Evolutionary conservation across 345 rosid species (phyloP), one percentile per base, ranked within the genome.

Genomic region (Camelina neglecta): DNA sequence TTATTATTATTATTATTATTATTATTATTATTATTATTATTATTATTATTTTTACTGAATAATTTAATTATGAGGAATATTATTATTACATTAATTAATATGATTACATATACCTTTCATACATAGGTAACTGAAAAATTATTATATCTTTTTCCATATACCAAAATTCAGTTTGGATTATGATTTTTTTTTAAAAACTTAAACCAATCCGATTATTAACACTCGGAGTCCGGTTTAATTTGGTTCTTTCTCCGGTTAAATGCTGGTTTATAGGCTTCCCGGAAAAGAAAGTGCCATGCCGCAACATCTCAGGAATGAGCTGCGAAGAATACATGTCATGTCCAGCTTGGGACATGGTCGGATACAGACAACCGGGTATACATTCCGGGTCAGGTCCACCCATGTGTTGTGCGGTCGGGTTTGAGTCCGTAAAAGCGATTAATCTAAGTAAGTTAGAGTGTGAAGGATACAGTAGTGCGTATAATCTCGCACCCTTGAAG

Each of bases 251-350:
- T 6, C 8, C 36, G 9, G 38, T 35, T 35, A 7, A 7, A 7
- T 35, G 6, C 8, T 29, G 38, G 38, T 35, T 2, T 33, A 21
- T 53, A 57, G 97, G 97, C 1, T 92, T 94, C 79, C 97, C 98
- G 0, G 89, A 75, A 58, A 84, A 83, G 86, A 97, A 89, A 70
- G 21, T 92, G 51, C 96, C 99, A 0, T 95, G 97, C 58, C 83
- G 86, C 53, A 95, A 95, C 31, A 90, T 95, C 23, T 92, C 97
- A 1, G 97, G 96, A 0, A 92, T 90, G 97, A 92, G 99, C 18
- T 95, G 96, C 15, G 96, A 90, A 78, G 96, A 90, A 35, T 92
- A 92, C 75, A 86, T 85, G 38, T 82, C 74, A 2, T 95, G 97
- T 65, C 92, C 91, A 1, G 92, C 87, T 0, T 94, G 98, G 98